These are phyloP conservation scores for Astragalus membranaceus DNA, from an alignment of 306 rosid genomes.

Conservation along the genomic window DNA sequence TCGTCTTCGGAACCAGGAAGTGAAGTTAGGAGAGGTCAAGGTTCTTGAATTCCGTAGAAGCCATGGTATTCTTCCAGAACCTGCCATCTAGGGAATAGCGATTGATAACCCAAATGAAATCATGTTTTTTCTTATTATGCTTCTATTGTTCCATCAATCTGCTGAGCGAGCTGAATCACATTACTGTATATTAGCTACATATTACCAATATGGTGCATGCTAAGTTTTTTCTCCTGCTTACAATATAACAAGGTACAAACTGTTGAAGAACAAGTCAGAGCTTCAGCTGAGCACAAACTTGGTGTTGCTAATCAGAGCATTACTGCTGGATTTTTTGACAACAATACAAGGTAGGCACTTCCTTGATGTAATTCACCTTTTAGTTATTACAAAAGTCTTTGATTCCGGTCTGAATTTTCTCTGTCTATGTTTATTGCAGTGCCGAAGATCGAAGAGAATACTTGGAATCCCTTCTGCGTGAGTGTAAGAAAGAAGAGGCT, in stretches of 20 bases:
- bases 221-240: conserved; percentile 15
- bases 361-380: conserved; percentile 4
- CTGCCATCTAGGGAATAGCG: not conserved
- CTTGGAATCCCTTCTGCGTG: conserved; percentile 92
- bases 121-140: not conserved
- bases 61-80: not conserved
- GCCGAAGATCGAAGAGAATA: conserved; percentile 99
- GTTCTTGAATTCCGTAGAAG: not conserved
- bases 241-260: conserved; percentile 75
- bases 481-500: conserved; percentile 97
- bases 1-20: not conserved
- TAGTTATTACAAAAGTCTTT: conserved; percentile 1
- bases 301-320: conserved; percentile 99
- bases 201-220: conserved; percentile 1
- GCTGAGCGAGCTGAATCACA: not conserved
- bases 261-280: conserved; percentile 99
- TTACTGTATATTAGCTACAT: not conserved
- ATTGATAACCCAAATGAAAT: not conserved
- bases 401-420: conserved; percentile 19
- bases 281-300: conserved; percentile 98
- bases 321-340: conserved; percentile 99
- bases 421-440: conserved; percentile 45
- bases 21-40: not conserved
- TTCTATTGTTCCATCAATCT: not conserved
- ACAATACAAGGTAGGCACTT: conserved; percentile 74